These are phyloP conservation scores for Phyllosticta capitalensis DNA, from an alignment of 2,329 filamentous ascomycete species.

Conservation along the genomic window DNA sequence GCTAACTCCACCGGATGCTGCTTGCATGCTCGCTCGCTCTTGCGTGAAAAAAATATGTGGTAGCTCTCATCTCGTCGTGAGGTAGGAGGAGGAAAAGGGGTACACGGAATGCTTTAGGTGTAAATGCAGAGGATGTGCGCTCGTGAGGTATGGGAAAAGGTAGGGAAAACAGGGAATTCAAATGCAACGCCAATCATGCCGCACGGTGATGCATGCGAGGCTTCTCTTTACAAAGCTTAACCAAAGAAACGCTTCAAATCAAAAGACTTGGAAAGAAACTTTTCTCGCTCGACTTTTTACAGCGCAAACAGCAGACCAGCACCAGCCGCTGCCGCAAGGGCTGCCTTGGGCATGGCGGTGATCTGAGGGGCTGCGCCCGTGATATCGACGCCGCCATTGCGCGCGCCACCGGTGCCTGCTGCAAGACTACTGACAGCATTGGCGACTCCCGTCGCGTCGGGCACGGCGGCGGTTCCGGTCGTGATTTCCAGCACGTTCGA, in stretches of 20 bases:
- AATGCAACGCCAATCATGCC: background rate
- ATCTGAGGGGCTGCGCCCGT: conserved; percentile 13
- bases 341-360: conserved; percentile 11
- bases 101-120: background rate
- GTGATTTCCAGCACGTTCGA: conserved; percentile 45
- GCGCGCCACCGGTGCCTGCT: conserved; percentile 35
- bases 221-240: background rate
- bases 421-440: conserved; percentile 41
- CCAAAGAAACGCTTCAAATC: background rate
- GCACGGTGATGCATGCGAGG: background rate
- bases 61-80: no score
- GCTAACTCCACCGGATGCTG: no score
- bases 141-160: background rate
- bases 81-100: no score
- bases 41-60: no score
- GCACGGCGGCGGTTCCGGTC: conserved; percentile 39
- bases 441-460: conserved; percentile 42
- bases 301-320: conserved; percentile 11
- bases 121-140: background rate
- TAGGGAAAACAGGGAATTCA: background rate
- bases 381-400: conserved; percentile 25
- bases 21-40: no score
- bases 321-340: conserved; percentile 1
- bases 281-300: background rate
- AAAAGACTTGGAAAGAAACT: background rate